Evolutionary conservation across 345 rosid species (phyloP).

Genomic region (Rubroshorea leprosula): DNA sequence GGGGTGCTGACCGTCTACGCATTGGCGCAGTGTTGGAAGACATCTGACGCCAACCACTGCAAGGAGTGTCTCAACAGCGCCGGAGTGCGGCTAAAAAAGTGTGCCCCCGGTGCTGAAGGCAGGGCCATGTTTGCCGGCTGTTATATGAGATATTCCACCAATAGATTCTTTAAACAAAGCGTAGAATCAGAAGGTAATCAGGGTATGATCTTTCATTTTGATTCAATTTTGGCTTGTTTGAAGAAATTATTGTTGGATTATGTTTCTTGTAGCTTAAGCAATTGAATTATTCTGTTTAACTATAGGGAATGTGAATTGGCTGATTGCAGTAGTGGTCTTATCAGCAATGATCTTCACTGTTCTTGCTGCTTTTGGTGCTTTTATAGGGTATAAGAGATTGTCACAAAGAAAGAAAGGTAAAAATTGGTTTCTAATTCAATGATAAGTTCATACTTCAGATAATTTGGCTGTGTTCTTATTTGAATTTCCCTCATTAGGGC

Average conservation of each 20-base stretch:
- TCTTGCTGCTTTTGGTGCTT: slow-evolving; percentile 8
- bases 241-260: background rate
- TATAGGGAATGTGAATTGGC: slow-evolving; percentile 6
- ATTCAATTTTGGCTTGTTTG: background rate
- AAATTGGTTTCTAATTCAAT: background rate
- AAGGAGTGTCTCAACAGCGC: slow-evolving; percentile 36
- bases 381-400: slow-evolving; percentile 1
- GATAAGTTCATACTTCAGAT: background rate
- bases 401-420: background rate
- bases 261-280: background rate
- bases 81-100: slow-evolving; percentile 18
- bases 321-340: slow-evolving; percentile 21
- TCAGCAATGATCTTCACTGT: slow-evolving; percentile 21
- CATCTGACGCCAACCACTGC: slow-evolving; percentile 27
- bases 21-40: slow-evolving; percentile 50
- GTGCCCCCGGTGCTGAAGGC: slow-evolving; percentile 40
- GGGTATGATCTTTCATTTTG: background rate
- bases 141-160: slow-evolving; percentile 36
- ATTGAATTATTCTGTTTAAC: slow-evolving; percentile 14
- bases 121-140: slow-evolving; percentile 44
- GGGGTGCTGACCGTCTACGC: slow-evolving; percentile 24
- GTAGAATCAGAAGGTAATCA: background rate
- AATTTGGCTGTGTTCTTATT: background rate
- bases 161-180: slow-evolving; percentile 23
- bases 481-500: background rate